Evolutionary conservation across 208 protist species (phyloP), one percentile per base, ranked within the genome.

Genomic region (Wallacemonas sp.): DNA sequence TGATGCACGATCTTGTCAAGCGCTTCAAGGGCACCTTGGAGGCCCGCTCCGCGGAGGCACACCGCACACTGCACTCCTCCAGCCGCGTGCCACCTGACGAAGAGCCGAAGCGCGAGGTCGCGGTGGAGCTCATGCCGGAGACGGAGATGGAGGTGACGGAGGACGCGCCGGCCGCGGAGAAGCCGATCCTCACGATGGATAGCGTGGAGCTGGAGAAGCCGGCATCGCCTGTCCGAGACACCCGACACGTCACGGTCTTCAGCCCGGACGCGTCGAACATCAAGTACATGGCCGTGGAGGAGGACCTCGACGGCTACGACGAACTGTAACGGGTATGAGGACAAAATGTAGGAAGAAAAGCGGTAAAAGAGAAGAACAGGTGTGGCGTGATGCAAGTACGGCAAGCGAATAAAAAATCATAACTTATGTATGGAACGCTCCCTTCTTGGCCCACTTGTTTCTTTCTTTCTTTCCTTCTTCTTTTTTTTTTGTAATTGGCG

Each of bases 81-180:
- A 59, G 16, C 32, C 52, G 52, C n/a, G 55, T 50, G 32, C 52
- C 67, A 31, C 3, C 23, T 0, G 31, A 50, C 20, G 67, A 55
- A 31, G 36, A 31, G 54, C 2, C 52, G 5, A 33, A 36, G 52
- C 28, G 31, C 42, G 57, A 3, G 1, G 39, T 31, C 14, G 54
- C 55, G 20, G 66, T 67, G 25, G 31, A 5, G 18, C 11, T 22
- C 42, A 48, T 8, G n/a, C 1, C n/a, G 11, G 14, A 41, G 36
- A 41, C 36, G 10, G 36, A 7, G 10, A 41, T 7, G 7, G 36
- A 41, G 14, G 48, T 23, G 48, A 10, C 25, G 31, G 22, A 25
- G 23, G 48, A 32, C 7, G 25, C 20, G 22, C 22, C 48, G 26
- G 23, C 48, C 0, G 10, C 20, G 23, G 48, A 26, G 18, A 23